phyloP scores from a whole-genome alignment of 116 monocot genomes.

The Papilionanthe hybrid region DNA sequence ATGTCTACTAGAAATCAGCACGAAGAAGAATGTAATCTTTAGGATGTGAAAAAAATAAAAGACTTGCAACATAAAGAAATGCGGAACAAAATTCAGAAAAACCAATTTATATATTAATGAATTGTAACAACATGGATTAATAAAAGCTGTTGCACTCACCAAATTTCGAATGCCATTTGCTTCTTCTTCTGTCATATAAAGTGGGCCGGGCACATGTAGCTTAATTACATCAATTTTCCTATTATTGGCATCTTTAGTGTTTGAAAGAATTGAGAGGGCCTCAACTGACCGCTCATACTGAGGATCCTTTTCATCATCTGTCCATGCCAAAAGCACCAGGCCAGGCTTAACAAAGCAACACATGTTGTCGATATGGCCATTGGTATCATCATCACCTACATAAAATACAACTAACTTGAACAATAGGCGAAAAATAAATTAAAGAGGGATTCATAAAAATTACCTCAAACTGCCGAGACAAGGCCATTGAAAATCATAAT shows the following conservation, averaged over 20 bases:
- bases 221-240: conserved; percentile 71
- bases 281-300: conserved; percentile 75
- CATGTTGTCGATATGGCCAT: conserved; percentile 93
- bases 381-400: conserved; percentile 91
- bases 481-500: background rate
- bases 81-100: background rate
- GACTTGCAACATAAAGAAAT: background rate
- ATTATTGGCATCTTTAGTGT: conserved; percentile 58
- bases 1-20: too few relatives aligned
- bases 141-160: conserved; percentile 19
- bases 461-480: background rate
- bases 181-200: conserved; percentile 91
- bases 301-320: conserved; percentile 79
- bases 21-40: background rate
- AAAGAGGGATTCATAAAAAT: background rate
- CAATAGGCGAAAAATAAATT: background rate
- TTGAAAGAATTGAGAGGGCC: conserved; percentile 58
- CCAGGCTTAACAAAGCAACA: conserved; percentile 91
- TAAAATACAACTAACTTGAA: background rate
- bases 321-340: conserved; percentile 79
- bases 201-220: conserved; percentile 81
- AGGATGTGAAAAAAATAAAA: background rate
- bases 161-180: conserved; percentile 44
- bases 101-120: background rate
- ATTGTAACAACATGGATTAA: background rate